Base-by-base conservation (phyloP, 1,139 yeast genomes). In the Citeromyces hawaiiensis region DNA sequence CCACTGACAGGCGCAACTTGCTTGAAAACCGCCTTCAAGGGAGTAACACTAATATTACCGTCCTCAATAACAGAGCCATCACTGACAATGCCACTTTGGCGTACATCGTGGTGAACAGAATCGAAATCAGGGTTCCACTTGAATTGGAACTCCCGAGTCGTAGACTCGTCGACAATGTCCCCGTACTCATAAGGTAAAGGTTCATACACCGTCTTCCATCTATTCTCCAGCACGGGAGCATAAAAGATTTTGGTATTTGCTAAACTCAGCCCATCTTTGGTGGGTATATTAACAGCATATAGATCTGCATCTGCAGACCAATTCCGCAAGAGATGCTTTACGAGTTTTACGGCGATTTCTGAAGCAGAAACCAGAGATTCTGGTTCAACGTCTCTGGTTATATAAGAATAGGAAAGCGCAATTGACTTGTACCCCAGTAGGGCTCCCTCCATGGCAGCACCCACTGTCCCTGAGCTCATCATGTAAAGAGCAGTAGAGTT, bases 401-500 rank as follows among this genome's bases (percentile, higher is more conserved):
- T 70, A 54, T 80, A 88, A 6, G 94, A 91, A 66, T 76, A 91
- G 35, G 94, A 83, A 37, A 91, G 53, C 2, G 95, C 96, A 45
- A 91, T 68, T 2, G 95, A 64, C 49, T 69, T 77, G 32, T 71
- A 71, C 1, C 87, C 88, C 44, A 85, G 79, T 36, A 91, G 73
- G 2, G 83, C 85, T 1, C 91, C 94, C 59, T 91, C 98, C 87
- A 88, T 76, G 1, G 96, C 94, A 1, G 96, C 97, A 19, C 98
- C 98, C 21, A 91, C 83, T 1, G 98, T 91, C n/a, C 98, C 98
- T 49, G 93, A 80, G 9, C 96, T 77, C 52, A 91, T 71, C 42
- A 87, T 83, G 56, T 87, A 91, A 37, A 91, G 72, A n/a, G 93
- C 86, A 32, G 91, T 75, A 2, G 96, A 78, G 58, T 91, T 91